Evolutionary conservation across 2,329 filamentous ascomycete genomes (phyloP).

Genomic region (Xylariaceae sp.): DNA sequence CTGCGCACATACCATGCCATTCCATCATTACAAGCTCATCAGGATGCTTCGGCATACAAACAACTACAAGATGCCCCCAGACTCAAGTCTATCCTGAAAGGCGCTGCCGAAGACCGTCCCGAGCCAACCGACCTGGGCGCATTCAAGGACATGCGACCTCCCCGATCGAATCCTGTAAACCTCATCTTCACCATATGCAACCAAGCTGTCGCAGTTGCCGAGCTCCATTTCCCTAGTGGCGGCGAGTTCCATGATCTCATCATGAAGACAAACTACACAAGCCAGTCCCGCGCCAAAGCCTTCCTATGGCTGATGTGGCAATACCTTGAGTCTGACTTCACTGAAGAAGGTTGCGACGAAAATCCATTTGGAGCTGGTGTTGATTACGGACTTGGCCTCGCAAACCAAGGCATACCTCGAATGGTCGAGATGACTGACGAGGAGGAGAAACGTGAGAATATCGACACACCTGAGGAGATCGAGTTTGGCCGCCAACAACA

Average conservation of each 20-base stretch:
- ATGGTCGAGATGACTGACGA: constrained; percentile 63
- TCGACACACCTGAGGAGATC: constrained; percentile 57
- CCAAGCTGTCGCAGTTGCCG: constrained; percentile 85
- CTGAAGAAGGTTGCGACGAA: constrained; percentile 76
- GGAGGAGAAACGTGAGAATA: constrained; percentile 65
- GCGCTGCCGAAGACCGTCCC: constrained; percentile 82
- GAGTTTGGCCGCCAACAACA: constrained; percentile 51
- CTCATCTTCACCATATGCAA: constrained; percentile 92
- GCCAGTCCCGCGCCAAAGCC: constrained; percentile 75
- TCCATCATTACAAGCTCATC: constrained; percentile 88
- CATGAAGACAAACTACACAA: constrained; percentile 82
- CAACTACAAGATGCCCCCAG: constrained; percentile 94
- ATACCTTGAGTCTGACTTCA: constrained; percentile 94
- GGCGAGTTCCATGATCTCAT: constrained; percentile 95
- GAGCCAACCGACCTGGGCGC: constrained; percentile 83
- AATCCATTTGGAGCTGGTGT: constrained; percentile 83
- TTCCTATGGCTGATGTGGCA: constrained; percentile 99
- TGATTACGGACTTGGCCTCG: constrained; percentile 60
- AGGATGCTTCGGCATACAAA: constrained; percentile 95
- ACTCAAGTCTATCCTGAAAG: constrained; percentile 95
- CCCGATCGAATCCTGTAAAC: constrained; percentile 93
- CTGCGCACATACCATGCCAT: constrained; percentile 97
- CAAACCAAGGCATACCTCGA: constrained; percentile 65
- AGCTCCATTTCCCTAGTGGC: constrained; percentile 80
- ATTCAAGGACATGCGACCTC: constrained; percentile 62